Evolutionary conservation across 306 rosid species (phyloP).

Genomic region (Potentilla sterilis): DNA sequence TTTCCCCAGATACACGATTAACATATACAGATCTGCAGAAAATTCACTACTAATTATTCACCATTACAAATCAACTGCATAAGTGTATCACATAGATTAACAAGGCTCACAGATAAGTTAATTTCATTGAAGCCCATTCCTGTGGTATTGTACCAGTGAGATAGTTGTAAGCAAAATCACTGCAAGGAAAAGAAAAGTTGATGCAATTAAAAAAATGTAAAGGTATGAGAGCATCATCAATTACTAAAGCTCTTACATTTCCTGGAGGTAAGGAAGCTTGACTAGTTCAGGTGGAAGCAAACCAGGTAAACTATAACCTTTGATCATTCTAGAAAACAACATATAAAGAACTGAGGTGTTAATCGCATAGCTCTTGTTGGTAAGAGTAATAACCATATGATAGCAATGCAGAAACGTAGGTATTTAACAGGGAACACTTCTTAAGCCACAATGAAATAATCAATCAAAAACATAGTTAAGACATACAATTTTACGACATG

Average conservation of each 20-base stretch:
- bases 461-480: not conserved
- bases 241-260: slow-evolving; percentile 10
- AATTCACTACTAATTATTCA: not conserved
- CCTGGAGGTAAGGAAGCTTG: slow-evolving; percentile 25
- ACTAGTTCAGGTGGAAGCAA: slow-evolving; percentile 35
- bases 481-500: slow-evolving; percentile 12
- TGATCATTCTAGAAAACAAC: slow-evolving; percentile 17
- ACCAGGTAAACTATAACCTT: slow-evolving; percentile 24
- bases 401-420: not conserved
- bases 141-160: slow-evolving; percentile 25
- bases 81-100: not conserved
- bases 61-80: not conserved
- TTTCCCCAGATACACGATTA: slow-evolving; percentile 28
- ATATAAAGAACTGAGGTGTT: not conserved
- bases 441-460: not conserved
- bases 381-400: not conserved
- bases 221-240: not conserved
- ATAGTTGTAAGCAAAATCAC: slow-evolving; percentile 34
- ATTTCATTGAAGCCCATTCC: slow-evolving; percentile 27
- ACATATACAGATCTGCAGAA: slow-evolving; percentile 28
- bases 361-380: not conserved
- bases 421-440: not conserved
- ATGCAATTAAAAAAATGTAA: not conserved
- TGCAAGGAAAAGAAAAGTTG: not conserved
- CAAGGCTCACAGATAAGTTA: slow-evolving; percentile 22